Evolutionary conservation across 2,329 filamentous ascomycete genomes (phyloP), one percentile per base, ranked within the genome.

Genomic region (Periconia sp.): DNA sequence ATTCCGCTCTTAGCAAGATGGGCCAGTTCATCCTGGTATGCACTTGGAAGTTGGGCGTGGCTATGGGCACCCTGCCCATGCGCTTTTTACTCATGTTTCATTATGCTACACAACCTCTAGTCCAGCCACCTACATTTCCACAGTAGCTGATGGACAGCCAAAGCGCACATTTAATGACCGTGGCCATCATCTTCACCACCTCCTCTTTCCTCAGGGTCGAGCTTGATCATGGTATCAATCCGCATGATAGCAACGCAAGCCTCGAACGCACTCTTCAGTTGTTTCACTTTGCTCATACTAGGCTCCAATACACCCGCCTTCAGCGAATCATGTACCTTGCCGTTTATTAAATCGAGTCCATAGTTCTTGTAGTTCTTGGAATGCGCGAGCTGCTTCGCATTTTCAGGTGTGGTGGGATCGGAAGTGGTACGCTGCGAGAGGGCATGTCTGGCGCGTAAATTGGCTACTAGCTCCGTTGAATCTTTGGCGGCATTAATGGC

Each of bases 311-410:
- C 92, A 71, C 94, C 94, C 13, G 91, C 87, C 84, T 97, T 97
- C 69, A 99, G 81, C 79, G 91, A 87, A 75, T 99, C 94, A 51
- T 92, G 88, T 54, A 97, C 91, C 74, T 91, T 93, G 64, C 94
- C 94, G 74, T 90, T 92, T 53, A 82, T 82, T 67, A 99, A 81
- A 75, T 99, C 95, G 54, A 99, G 81, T 47, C 94, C 94, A 76
- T 99, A 99, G 82, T 99, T 99, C 80, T 93, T 94, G 82, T 97
- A 99, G 66, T 90, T 90, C 86, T 96, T 97, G 79, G 93, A 94
- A 76, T 91, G 91, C 46, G 92, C 91, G 54, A 94, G 82, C 49
- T 86, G 87, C 82, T 95, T 96, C 75, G 94, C 91, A 68, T 96
- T 89, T 75, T 93, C 90, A 63, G 85, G 60, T 30, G 73, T 71